phyloP scores from a whole-genome alignment of 2,329 filamentous ascomycete genomes.

The Ascochyta lentis region DNA sequence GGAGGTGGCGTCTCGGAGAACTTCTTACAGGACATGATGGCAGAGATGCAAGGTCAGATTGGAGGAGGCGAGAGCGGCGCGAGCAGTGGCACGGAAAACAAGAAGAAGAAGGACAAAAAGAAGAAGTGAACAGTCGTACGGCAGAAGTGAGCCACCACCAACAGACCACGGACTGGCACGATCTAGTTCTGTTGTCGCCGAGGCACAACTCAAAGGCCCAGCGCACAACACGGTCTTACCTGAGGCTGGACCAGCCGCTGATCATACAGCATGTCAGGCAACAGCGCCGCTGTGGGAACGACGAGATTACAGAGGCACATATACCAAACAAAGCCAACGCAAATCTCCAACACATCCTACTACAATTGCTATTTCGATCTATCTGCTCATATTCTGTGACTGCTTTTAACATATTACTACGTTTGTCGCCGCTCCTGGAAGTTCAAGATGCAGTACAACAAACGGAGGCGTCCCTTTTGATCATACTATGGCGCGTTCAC shows the following conservation, averaged over 20 bases:
- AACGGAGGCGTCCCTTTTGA: no score
- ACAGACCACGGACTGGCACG: neutral
- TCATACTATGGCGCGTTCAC: neutral
- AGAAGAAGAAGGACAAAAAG: conserved; percentile 50
- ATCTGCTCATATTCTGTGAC: neutral
- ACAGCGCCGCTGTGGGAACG: neutral
- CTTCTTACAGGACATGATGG: conserved; percentile 95
- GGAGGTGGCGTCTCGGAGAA: conserved; percentile 95
- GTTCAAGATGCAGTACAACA: no score
- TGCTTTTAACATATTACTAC: neutral
- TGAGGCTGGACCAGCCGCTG: neutral
- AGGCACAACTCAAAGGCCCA: neutral
- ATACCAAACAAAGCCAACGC: conserved; percentile 1
- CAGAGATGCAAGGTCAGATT: conserved; percentile 73
- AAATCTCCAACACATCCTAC: neutral
- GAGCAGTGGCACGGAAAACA: conserved; percentile 33
- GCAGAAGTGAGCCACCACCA: neutral
- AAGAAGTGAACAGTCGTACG: conserved; percentile 37
- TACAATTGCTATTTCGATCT: neutral
- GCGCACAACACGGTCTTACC: neutral
- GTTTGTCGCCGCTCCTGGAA: neutral
- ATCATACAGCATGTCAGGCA: neutral
- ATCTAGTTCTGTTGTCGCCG: neutral
- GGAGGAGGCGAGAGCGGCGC: conserved; percentile 31
- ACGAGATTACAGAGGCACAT: neutral